Evolutionary conservation across 306 rosid species (phyloP), one percentile per base, ranked within the genome.

Genomic region (Vigna reflexopilosa): DNA sequence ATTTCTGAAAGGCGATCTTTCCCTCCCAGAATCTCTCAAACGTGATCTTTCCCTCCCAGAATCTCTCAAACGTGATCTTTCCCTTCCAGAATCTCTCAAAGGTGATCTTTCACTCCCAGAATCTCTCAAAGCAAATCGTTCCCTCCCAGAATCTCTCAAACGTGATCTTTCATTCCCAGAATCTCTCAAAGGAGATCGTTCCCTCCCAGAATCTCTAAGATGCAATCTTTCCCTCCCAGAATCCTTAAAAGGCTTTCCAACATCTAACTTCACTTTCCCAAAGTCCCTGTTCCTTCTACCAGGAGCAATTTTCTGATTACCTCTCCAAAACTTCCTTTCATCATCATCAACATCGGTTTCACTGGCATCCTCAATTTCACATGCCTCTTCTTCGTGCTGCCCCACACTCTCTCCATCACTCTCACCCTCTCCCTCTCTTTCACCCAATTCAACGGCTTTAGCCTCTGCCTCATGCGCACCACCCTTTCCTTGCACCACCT

Each of bases 331-430:
- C 56, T 30, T 54, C 72, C 84, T 82, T 47, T 87, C 66, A 30
- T 58, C 82, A 62, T 65, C 87, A 49, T 50, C 84, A 65, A 24
- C 9, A 1, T 70, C 85, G 42, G 12, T 16, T 44, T 85, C 85
- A 72, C 78, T 77, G 45, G 49, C 83, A 70, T 85, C 87, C 81
- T 80, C 87, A 64, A 28, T 66, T 58, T 85, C 90, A 38, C 4
- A 12, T 22, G 62, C 48, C 55, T 67, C 86, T 74, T 66, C 78
- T 76, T 83, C 83, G 26, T 9, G 9, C 67, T 76, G 80, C 76
- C 83, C 85, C 73, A 16, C 90, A 8, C 34, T 68, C 15, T 76
- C 80, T 16, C 42, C 86, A 15, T n/a, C 79, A 12, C 59, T 76
- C 45, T 66, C 76, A 11, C 44, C 80, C 52, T 45, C 81, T 51